Percentiles rank a stretch among this genome's conserved stretches.
Conservation (phyloP, 768 basidiomycete genomes). For the Amanita pallidorosea region DNA sequence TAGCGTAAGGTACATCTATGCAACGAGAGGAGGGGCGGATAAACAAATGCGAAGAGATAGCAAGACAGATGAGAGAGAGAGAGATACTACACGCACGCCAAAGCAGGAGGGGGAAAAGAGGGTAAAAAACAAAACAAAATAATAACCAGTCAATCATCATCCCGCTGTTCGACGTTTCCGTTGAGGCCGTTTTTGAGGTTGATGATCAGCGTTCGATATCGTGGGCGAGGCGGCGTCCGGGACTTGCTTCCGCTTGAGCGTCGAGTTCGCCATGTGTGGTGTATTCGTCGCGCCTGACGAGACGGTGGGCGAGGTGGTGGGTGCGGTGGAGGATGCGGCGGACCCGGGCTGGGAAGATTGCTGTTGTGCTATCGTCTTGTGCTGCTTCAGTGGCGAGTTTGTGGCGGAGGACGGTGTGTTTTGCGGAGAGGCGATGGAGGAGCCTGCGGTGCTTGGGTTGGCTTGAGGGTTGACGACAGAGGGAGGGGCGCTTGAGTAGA, state of each 20-base stretch:
- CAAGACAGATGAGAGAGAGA: slow-evolving; percentile 8
- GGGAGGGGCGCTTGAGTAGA: slow-evolving; percentile 40
- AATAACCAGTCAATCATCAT: slow-evolving; percentile 21
- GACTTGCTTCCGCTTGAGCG: slow-evolving; percentile 46
- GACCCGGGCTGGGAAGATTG: slow-evolving; percentile 18
- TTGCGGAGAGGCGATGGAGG: slow-evolving; percentile 36
- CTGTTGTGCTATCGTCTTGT: slow-evolving; percentile 38
- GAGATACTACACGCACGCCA: not conserved
- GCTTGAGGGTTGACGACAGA: slow-evolving; percentile 33
- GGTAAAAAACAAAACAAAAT: slow-evolving; percentile 7
- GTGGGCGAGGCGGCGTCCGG: slow-evolving; percentile 40
- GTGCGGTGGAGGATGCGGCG: slow-evolving; percentile 24
- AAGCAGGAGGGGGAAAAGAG: slow-evolving; percentile 13
- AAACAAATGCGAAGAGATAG: slow-evolving; percentile 8
- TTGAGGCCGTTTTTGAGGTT: slow-evolving; percentile 35
- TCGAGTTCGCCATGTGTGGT: slow-evolving; percentile 34
- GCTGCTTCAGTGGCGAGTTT: slow-evolving; percentile 53
- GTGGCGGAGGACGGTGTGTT: slow-evolving; percentile 38
- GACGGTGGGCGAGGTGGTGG: slow-evolving; percentile 10
- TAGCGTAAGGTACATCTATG: slow-evolving; percentile 24
- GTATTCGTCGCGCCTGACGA: slow-evolving; percentile 34
- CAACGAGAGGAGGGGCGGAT: slow-evolving; percentile 11
- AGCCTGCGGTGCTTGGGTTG: slow-evolving; percentile 13
- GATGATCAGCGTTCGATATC: slow-evolving; percentile 32
- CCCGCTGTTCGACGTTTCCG: slow-evolving; percentile 47